Percentiles rank a stretch among this genome's conserved stretches.
These are phyloP conservation scores for Glarea lozoyensis DNA, from an alignment of 495 filamentous ascomycete genomes.

Conservation along the genomic window DNA sequence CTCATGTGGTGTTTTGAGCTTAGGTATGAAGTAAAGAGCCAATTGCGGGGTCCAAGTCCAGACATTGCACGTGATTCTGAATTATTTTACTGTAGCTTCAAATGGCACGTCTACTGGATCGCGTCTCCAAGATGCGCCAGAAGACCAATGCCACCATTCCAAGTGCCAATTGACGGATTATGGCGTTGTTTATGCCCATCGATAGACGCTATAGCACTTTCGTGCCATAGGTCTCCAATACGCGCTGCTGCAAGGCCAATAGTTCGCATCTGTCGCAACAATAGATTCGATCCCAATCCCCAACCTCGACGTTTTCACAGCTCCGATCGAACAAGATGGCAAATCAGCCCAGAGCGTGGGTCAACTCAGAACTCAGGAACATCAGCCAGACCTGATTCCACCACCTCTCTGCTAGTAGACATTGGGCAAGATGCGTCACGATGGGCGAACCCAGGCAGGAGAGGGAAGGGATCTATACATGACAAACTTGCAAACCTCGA, in stretches of 20 bases:
- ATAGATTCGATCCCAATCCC: neutral
- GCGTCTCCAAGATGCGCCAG: slow-evolving; percentile 2
- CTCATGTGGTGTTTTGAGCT: too few species aligned
- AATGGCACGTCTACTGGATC: too few species aligned
- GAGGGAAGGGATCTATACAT: too few species aligned
- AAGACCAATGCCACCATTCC: slow-evolving; percentile 17
- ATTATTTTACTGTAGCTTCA: too few species aligned
- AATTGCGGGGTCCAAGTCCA: too few species aligned
- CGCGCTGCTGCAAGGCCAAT: slow-evolving; percentile 12
- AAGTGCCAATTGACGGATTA: slow-evolving; percentile 49
- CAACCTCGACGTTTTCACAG: slow-evolving; percentile 9
- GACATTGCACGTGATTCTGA: too few species aligned
- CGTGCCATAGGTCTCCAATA: slow-evolving; percentile 8
- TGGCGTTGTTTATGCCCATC: slow-evolving; percentile 62
- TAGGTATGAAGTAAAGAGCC: too few species aligned
- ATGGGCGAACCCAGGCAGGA: too few species aligned
- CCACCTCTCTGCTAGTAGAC: too few species aligned
- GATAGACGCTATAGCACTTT: slow-evolving; percentile 27
- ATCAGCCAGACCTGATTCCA: too few species aligned
- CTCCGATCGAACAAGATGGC: neutral
- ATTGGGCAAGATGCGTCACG: too few species aligned
- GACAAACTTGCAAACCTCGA: neutral
- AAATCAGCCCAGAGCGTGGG: neutral
- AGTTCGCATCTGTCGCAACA: neutral
- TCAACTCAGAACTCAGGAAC: too few species aligned